Conservation (phyloP, 345 rosid genomes). For the Hibiscus syriacus region DNA sequence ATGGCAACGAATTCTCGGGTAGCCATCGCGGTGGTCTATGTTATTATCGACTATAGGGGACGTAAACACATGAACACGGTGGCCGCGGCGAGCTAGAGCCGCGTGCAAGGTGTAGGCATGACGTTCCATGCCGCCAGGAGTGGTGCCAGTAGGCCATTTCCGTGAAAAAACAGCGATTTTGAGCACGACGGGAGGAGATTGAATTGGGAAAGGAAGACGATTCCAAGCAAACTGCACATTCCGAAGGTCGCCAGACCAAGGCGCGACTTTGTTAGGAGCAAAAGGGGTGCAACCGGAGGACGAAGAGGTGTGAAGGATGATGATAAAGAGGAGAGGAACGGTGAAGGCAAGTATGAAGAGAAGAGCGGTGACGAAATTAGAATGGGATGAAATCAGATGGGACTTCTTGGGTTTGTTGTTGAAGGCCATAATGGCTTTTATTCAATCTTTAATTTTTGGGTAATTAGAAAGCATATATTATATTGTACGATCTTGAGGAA, state of each 20-base stretch:
- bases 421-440: conserved; percentile 14
- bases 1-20: conserved; percentile 52
- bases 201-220: conserved; percentile 35
- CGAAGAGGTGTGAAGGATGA: conserved; percentile 54
- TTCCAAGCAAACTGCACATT: conserved; percentile 63
- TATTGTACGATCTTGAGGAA: conserved; percentile 30
- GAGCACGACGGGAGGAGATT: conserved; percentile 30
- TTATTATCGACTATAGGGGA: conserved; percentile 39
- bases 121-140: conserved; percentile 96
- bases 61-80: conserved; percentile 73
- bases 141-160: conserved; percentile 74
- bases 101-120: conserved; percentile 78
- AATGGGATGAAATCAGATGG: conserved; percentile 12
- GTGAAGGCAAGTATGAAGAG: conserved; percentile 81
- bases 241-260: conserved; percentile 77
- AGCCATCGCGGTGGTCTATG: neutral
- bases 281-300: conserved; percentile 32
- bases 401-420: conserved; percentile 51
- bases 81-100: conserved; percentile 72
- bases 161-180: conserved; percentile 79
- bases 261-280: neutral
- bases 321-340: conserved; percentile 71
- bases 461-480: conserved; percentile 69
- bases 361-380: conserved; percentile 47
- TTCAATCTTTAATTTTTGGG: too few species aligned